These are phyloP conservation scores for Tylopilus plumbeoviolaceoides DNA, from an alignment of 768 basidiomycete genomes.

Conservation along the genomic window DNA sequence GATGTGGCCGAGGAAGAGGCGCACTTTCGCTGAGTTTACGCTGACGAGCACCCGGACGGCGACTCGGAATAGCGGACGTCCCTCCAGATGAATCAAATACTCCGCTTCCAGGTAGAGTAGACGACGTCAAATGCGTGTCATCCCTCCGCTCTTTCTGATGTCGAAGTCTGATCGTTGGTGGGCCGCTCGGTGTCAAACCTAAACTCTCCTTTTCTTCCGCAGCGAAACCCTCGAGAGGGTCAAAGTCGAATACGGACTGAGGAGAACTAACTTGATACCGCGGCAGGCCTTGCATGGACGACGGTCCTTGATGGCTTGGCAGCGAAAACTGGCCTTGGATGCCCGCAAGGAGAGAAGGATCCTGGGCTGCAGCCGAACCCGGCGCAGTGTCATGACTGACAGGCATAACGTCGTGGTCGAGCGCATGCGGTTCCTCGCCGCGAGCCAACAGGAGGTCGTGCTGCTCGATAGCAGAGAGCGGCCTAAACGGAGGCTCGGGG, in stretches of 20 bases:
- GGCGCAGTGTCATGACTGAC: constrained; percentile 1
- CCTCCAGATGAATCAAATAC: constrained; percentile 13
- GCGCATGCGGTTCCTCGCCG: constrained; percentile 22
- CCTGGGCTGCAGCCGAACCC: constrained; percentile 34
- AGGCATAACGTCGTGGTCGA: constrained; percentile 11
- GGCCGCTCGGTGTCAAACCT: constrained; percentile 45
- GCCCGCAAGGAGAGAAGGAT: constrained; percentile 43
- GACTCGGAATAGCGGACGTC: constrained; percentile 6
- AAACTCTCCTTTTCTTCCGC: constrained; percentile 60
- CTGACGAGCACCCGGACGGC: constrained; percentile 48
- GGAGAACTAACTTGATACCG: constrained; percentile 63
- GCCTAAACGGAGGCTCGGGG: constrained; percentile 34
- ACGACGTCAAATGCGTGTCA: constrained; percentile 2
- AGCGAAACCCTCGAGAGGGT: constrained; percentile 74
- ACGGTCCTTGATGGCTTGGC: constrained; percentile 28
- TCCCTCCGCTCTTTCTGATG: constrained; percentile 11
- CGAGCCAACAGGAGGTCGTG: constrained; percentile 42
- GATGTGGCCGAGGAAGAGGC: constrained; percentile 56
- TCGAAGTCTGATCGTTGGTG: constrained; percentile 18
- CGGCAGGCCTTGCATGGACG: constrained; percentile 48
- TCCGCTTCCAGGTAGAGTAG: neutral
- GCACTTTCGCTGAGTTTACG: constrained; percentile 87
- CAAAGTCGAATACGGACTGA: constrained; percentile 66
- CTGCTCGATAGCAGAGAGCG: constrained; percentile 48
- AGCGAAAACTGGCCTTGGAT: constrained; percentile 14